Base-by-base conservation (phyloP, 1,284 basidiomycete genomes). In the Calocybe gambosa region DNA sequence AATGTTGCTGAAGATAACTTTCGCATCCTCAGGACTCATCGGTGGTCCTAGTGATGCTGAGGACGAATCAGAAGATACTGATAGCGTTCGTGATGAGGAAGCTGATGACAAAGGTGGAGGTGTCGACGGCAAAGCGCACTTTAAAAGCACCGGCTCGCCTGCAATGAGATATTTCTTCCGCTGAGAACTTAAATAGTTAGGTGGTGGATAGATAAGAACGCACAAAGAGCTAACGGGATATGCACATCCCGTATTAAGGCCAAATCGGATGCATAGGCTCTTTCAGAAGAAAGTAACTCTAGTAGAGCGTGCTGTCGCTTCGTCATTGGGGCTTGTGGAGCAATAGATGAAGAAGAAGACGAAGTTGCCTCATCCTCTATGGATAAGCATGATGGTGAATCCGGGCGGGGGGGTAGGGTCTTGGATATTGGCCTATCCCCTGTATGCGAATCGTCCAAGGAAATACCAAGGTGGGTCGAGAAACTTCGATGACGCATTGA, bases 211-310 rank as follows among this genome's bases (percentile, higher is more conserved):
- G 34, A 42, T 43, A 42, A 35, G 10, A 25, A 61, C 69, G 49
- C 62, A 76, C 87, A 86, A 59, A 82, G 65, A 25, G 86, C 86
- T 47, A 88, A 65, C 7, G 85, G 85, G 38, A 93, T 80, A 61
- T 93, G 90, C 21, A 94, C 78, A 55, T 93, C 87, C 39, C 85
- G 75, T 44, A 96, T 80, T 41, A 96, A 72, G 2, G 85, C 84
- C 16, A 97, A 74, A 69, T 97, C 93, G 8, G 80, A 84, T 1
- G 93, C 89, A 64, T 95, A 95, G 0, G 87, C 82, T 21, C 86
- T 74, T 62, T 97, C 93, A 16, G 90, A 93, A 9, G 80, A 77
- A 36, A 91, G 75, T 18, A 94, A 72, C 59, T 97, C 93, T 39
- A 84, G 77, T 28, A 97, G 69, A 1, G 92, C 85, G 60, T 95